These are phyloP conservation scores for Picea abies DNA, from an alignment of 83 land plant genomes.

Conservation along the genomic window DNA sequence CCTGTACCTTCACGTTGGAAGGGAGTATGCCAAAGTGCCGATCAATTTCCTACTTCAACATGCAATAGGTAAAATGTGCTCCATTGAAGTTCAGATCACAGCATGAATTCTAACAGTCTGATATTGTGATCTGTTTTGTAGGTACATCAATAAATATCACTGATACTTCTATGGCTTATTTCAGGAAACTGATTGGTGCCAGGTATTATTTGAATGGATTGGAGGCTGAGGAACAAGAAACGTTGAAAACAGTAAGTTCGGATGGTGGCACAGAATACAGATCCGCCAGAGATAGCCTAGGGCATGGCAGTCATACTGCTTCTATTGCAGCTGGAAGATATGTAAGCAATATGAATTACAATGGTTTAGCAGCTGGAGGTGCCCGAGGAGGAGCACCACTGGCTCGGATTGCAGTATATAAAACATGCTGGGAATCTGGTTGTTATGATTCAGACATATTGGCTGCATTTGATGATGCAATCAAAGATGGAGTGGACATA, in stretches of 20 bases:
- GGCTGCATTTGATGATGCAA: conserved; percentile 78
- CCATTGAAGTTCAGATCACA: too few species aligned
- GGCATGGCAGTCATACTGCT: conserved; percentile 83
- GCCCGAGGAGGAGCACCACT: conserved; percentile 81
- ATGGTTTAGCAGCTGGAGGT: conserved; percentile 67
- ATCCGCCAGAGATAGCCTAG: conserved; percentile 75
- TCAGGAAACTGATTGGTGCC: conserved; percentile 66
- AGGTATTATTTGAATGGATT: conserved; percentile 61
- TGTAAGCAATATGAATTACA: conserved; percentile 43
- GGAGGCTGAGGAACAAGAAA: conserved; percentile 23
- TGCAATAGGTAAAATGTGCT: conserved; percentile 63
- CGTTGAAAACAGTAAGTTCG: neutral
- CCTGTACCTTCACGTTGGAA: conserved; percentile 78
- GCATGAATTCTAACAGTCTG: neutral
- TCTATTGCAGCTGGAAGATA: conserved; percentile 72
- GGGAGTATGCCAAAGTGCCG: conserved; percentile 67
- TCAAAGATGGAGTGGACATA: conserved; percentile 78
- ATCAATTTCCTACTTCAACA: conserved; percentile 46
- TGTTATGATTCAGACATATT: conserved; percentile 83
- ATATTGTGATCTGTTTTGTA: neutral
- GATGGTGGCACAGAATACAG: conserved; percentile 33
- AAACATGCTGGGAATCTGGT: conserved; percentile 84
- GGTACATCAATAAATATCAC: neutral
- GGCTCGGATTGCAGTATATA: conserved; percentile 67
- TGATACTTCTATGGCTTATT: neutral